Evolutionary conservation across 2,329 filamentous ascomycete genomes (phyloP), one percentile per base, ranked within the genome.

Genomic region (Penicillium sp.): DNA sequence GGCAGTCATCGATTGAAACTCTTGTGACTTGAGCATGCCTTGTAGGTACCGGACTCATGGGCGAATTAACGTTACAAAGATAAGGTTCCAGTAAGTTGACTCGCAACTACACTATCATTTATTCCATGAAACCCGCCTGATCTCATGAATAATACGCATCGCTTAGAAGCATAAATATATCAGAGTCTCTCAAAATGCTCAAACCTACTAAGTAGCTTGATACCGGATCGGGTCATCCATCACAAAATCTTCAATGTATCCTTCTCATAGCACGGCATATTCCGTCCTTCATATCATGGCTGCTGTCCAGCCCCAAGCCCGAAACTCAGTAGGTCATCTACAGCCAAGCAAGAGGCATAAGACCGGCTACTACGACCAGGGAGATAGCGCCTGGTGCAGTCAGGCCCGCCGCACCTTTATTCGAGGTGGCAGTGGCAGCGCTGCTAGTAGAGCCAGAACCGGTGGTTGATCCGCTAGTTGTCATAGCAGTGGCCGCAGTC

Each of bases 311-410:
- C 5, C 10, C 24, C 18, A 14, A 22, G 36, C 36, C 16, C 33
- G 14, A 18, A 10, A 11, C 2, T 24, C 16, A 19, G 4, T n/a
- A n/a, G n/a, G n/a, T 9, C 11, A n/a, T 62, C 63, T 46, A 71
- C 56, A 71, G 56, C 67, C 62, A 71, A 52, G 63, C 69, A 55
- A 72, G 50, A 24, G 65, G 59, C 19, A 67, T 63, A 52, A 71
- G 56, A 5, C 70, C 69, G 18, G 64, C 53, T 9, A 69, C 43
- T 39, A 62, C 69, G 9, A 62, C n/a, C 56, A 60, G 18, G 60
- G 47, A 61, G 52, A 61, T 55, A 22, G 61, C 58, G 16, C 33
- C 22, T 40, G 65, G 64, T 6, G 54, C 60, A 2, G 53, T 44
- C 11, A 62, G 40, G 3, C 53, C 63, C 18, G 59, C 54, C 1